These are phyloP conservation scores for Verticillium isaacii DNA, from an alignment of 2,329 filamentous ascomycete species.

Conservation along the genomic window DNA sequence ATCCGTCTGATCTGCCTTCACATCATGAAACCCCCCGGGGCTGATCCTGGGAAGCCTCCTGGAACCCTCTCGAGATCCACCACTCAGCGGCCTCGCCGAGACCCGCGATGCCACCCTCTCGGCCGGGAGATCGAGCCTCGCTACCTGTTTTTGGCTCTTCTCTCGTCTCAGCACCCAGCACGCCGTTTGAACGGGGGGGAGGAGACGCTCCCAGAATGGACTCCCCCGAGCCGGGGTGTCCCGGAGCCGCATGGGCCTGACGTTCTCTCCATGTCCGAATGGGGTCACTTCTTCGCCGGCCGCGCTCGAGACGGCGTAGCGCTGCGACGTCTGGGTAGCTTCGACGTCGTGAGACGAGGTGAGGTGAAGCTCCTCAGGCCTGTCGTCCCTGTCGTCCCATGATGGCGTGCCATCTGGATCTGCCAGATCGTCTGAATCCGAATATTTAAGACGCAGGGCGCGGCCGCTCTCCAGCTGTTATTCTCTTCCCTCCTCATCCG, in stretches of 20 bases:
- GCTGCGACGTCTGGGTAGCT: neutral
- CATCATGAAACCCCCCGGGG: neutral
- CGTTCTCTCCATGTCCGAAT: neutral
- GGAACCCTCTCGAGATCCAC: neutral
- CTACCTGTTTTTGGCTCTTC: neutral
- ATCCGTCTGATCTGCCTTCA: conserved; percentile 4
- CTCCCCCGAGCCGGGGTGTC: neutral
- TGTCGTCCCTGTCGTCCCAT: conserved; percentile 4
- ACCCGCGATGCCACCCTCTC: neutral
- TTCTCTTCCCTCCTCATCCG: neutral
- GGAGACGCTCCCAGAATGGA: too few relatives aligned
- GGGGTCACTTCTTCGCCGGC: neutral
- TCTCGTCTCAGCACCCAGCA: neutral
- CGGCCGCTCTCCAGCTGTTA: neutral
- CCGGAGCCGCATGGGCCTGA: neutral
- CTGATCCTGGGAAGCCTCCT: neutral
- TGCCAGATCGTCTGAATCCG: neutral
- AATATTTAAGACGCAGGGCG: neutral
- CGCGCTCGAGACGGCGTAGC: neutral
- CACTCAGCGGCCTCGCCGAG: neutral
- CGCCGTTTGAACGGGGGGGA: neutral
- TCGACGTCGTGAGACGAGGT: neutral
- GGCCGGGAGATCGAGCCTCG: neutral
- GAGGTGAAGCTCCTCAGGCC: neutral
- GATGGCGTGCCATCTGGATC: neutral